Base-by-base conservation (phyloP, 2,329 filamentous ascomycete genomes). In the Paecilomyces fulvus region DNA sequence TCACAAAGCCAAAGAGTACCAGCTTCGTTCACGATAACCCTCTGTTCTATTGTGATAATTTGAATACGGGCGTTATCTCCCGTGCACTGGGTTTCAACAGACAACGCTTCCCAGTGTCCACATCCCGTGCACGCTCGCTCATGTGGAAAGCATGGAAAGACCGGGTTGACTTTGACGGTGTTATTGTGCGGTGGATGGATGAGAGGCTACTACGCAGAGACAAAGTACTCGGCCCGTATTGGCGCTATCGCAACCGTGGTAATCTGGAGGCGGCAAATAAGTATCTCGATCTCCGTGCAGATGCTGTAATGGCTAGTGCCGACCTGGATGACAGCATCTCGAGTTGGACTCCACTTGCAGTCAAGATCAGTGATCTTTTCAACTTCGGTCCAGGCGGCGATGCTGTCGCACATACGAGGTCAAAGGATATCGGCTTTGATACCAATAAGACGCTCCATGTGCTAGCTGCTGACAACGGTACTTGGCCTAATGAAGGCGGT, bases 331-430 rank as follows among this genome's bases (percentile, higher is more conserved):
- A 75, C 55, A 75, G 78, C 51, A 77, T 81, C 37, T 79, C 77
- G 56, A 76, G 77, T 23, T 81, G 79, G 79, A 79, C 77, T 9
- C 75, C 78, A 1, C 68, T 81, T 14, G 78, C 79, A 2, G 73
- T 79, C 55, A 79, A 79, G 50, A 74, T 79, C 53, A 78, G 77
- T 55, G 79, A 81, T 63, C 66, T 80, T 14, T 76, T 78, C 63
- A 79, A 74, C 58, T 80, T 80, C 55, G 78, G 79, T 6, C 75
- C 78, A 55, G 79, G 79, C n/a, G 79, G 79, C 21, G 79, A 81
- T 63, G 73, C 79, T 3, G 75, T 79, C 46, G 75, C 79, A 54
- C 77, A 79, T 59, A 81, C 78, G 0, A 67, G 77, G 43, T 77
- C 75, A 0, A 76, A 77, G 58, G 70, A 77, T 20, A 70, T 77